Evolutionary conservation across 352 stramenopile species (phyloP).

Genomic region (Plasmopara muralis): DNA sequence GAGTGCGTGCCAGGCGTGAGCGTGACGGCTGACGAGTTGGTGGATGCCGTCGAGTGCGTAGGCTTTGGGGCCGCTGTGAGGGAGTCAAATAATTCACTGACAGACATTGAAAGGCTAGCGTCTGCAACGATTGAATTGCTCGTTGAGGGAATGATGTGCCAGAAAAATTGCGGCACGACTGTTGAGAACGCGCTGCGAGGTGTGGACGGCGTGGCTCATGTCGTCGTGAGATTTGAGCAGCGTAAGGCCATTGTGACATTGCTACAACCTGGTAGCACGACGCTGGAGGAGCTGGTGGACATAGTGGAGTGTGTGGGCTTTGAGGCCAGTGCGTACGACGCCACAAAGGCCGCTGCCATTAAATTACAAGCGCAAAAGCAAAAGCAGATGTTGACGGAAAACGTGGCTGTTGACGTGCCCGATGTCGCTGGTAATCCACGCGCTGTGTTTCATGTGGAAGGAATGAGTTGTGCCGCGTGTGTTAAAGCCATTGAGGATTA

Average conservation of each 20-base stretch:
- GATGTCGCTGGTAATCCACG: conserved; percentile 41
- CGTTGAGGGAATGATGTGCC: conserved; percentile 92
- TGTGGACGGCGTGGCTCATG: conserved; percentile 66
- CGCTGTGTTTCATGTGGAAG: conserved; percentile 77
- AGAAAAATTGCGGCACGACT: conserved; percentile 93
- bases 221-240: conserved; percentile 70
- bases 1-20: conserved; percentile 35
- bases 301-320: conserved; percentile 78
- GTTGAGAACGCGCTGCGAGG: conserved; percentile 78
- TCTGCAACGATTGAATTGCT: conserved; percentile 42
- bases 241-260: conserved; percentile 57
- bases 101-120: background rate
- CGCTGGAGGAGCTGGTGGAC: conserved; percentile 57
- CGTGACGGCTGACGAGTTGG: conserved; percentile 38
- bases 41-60: conserved; percentile 70
- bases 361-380: conserved; percentile 39
- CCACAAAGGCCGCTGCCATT: conserved; percentile 43
- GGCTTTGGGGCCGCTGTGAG: conserved; percentile 68
- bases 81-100: background rate
- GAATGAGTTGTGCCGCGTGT: conserved; percentile 83
- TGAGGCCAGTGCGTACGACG: conserved; percentile 47
- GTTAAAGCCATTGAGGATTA: conserved; percentile 85
- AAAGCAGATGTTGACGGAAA: conserved; percentile 19
- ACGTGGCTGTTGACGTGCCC: conserved; percentile 28
- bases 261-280: conserved; percentile 34